phyloP scores from a whole-genome alignment of 2,329 filamentous ascomycete genomes.

The Ophiostoma sp. region DNA sequence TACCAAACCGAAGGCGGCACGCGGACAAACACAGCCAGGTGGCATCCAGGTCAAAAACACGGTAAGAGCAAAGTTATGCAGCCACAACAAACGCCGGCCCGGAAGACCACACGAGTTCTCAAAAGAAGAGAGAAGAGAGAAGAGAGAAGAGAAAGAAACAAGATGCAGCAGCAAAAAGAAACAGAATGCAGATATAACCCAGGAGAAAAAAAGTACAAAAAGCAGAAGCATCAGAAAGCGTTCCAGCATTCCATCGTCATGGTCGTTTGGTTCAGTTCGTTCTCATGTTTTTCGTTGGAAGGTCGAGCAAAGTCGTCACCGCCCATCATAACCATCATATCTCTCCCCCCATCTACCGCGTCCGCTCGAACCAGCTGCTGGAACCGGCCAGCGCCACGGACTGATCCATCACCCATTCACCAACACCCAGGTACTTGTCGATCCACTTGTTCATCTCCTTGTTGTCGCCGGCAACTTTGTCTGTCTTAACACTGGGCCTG shows the following conservation, averaged over 20 bases:
- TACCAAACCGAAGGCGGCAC: neutral
- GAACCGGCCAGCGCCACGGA: constrained; percentile 88
- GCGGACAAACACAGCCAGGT: neutral
- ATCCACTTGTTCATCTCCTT: constrained; percentile 86
- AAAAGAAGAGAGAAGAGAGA: neutral
- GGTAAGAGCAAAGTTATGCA: constrained; percentile 4
- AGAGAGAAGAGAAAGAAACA: neutral
- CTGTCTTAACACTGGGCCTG: constrained; percentile 81
- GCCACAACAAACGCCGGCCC: neutral
- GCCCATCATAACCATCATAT: neutral
- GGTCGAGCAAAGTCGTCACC: neutral
- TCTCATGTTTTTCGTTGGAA: neutral
- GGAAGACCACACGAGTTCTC: neutral
- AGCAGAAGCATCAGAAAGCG: constrained; percentile 8
- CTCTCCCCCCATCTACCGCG: constrained; percentile 53
- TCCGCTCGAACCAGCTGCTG: constrained; percentile 88
- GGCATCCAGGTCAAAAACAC: neutral
- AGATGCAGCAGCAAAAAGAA: constrained; percentile 6
- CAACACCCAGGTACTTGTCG: constrained; percentile 88
- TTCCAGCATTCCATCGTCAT: constrained; percentile 23
- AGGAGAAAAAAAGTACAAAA: constrained; percentile 3
- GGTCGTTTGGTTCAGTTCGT: constrained; percentile 17
- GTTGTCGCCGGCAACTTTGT: constrained; percentile 75
- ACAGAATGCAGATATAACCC: constrained; percentile 1
- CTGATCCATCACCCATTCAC: constrained; percentile 98